These are phyloP conservation scores for Telfairia occidentalis DNA, from an alignment of 331 rosid genomes.

Conservation along the genomic window DNA sequence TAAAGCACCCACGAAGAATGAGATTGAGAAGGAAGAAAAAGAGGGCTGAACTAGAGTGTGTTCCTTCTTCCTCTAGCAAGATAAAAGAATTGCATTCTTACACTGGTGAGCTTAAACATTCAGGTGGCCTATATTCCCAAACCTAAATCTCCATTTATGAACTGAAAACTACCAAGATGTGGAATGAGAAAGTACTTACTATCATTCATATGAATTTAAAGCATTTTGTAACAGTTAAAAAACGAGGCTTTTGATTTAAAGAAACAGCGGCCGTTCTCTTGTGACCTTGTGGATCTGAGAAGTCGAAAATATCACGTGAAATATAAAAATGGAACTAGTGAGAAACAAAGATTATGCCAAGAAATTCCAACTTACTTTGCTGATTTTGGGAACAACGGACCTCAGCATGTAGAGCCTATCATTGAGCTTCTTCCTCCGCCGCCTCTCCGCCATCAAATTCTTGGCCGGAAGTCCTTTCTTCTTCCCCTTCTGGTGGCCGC, in stretches of 20 bases:
- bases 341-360: not conserved
- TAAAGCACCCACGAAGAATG: too few species aligned
- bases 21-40: not conserved
- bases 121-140: not conserved
- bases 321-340: not conserved
- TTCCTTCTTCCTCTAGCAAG: not conserved
- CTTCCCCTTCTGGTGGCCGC: conserved; percentile 59
- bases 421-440: conserved; percentile 77
- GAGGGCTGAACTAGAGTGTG: not conserved
- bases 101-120: not conserved
- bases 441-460: conserved; percentile 82
- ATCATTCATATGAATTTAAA: not conserved
- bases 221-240: conserved; percentile 1
- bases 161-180: not conserved
- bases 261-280: not conserved
- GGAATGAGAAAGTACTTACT: not conserved
- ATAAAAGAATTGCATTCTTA: not conserved
- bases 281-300: not conserved
- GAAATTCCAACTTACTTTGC: conserved; percentile 61
- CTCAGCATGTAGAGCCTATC: conserved; percentile 79
- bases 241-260: not conserved
- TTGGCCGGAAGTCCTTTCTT: conserved; percentile 67
- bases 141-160: not conserved
- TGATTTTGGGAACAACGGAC: conserved; percentile 78
- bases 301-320: conserved; percentile 2